Conservation (phyloP, 176 grass and related monocot genomes). For the Raddia distichophylla region DNA sequence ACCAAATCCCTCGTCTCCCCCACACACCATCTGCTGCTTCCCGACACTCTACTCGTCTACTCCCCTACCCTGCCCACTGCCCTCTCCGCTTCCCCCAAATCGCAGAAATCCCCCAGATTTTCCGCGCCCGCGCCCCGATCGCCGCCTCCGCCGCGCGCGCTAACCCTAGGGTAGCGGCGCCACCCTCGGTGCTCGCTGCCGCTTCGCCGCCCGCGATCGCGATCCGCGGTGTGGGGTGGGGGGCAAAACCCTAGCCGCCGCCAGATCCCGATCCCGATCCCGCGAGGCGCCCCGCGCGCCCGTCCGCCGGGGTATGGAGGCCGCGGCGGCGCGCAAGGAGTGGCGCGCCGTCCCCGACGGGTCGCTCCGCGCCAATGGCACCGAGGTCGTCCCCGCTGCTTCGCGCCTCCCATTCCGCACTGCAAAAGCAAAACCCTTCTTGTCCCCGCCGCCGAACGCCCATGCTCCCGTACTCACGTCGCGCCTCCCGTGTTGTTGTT, state of each 20-base stretch:
- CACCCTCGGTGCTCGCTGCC: neutral
- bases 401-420: neutral
- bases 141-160: conserved; percentile 14
- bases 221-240: neutral
- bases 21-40: neutral
- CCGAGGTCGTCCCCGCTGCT: conserved; percentile 50
- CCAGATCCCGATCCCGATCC: conserved; percentile 76
- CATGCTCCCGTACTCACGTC: conserved; percentile 11
- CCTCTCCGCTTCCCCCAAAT: neutral
- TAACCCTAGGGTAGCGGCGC: conserved; percentile 26
- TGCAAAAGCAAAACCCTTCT: conserved; percentile 25
- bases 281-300: conserved; percentile 8
- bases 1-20: neutral
- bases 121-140: conserved; percentile 20
- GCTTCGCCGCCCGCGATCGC: neutral
- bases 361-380: conserved; percentile 66
- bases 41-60: neutral
- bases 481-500: conserved; percentile 8
- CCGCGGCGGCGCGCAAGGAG: conserved; percentile 72
- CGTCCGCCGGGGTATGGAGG: conserved; percentile 40
- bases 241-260: conserved; percentile 55
- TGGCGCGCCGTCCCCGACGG: conserved; percentile 88
- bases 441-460: neutral
- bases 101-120: conserved; percentile 40
- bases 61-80: neutral